phyloP scores from a whole-genome alignment of 2,329 filamentous ascomycete genomes.

The Colletotrichum horii region DNA sequence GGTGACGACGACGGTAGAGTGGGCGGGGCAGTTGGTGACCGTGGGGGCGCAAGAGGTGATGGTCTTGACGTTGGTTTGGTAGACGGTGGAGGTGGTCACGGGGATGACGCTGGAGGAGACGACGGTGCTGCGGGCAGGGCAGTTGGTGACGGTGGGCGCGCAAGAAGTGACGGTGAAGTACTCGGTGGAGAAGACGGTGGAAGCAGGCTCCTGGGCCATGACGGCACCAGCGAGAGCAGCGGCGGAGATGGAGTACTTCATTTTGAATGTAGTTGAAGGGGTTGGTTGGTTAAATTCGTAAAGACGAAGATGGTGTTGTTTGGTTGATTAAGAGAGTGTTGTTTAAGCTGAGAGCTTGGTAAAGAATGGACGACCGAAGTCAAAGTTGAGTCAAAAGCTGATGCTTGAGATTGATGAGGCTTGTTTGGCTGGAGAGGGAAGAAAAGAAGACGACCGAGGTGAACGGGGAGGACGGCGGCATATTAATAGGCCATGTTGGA shows the following conservation, averaged over 20 bases:
- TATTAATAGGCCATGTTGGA: conserved; percentile 49
- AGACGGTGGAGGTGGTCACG: conserved; percentile 54
- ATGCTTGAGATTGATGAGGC: conserved; percentile 40
- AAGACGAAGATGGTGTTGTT: conserved; percentile 29
- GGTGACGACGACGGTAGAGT: conserved; percentile 42
- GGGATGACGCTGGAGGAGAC: conserved; percentile 41
- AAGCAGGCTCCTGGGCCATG: conserved; percentile 35
- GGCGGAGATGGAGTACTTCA: conserved; percentile 64
- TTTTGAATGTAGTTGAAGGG: conserved; percentile 50
- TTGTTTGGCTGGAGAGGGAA: conserved; percentile 48
- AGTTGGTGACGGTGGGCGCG: conserved; percentile 55
- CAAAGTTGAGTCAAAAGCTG: conserved; percentile 48
- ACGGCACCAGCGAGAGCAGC: conserved; percentile 52
- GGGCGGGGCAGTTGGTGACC: conserved; percentile 66
- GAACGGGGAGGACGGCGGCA: conserved; percentile 38
- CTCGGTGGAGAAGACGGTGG: conserved; percentile 62
- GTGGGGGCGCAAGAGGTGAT: conserved; percentile 65
- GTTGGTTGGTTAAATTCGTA: conserved; percentile 30
- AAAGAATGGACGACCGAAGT: conserved; percentile 67
- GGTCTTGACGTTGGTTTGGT: conserved; percentile 63
- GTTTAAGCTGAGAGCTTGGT: conserved; percentile 37
- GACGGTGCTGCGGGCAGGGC: conserved; percentile 43
- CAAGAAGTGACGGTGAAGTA: conserved; percentile 61
- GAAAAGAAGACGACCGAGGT: conserved; percentile 28
- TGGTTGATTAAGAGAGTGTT: conserved; percentile 31